Evolutionary conservation across 2,329 filamentous ascomycete species (phyloP), one percentile per base, ranked within the genome.

Genomic region (Aureobasidium melanogenum): DNA sequence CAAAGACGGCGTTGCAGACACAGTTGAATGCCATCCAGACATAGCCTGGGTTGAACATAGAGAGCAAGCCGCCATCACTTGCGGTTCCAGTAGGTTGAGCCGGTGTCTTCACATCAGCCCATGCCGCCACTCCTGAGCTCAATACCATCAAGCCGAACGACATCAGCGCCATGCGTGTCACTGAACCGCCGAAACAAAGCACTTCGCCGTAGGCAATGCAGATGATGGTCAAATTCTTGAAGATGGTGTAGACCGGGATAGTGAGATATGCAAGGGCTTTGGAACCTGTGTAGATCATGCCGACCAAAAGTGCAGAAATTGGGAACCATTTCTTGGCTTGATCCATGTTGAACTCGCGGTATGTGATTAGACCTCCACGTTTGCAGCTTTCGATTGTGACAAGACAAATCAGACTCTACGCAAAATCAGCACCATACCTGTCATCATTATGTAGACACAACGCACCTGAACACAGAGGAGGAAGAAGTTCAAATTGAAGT

Each of bases 161-260:
- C 70, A 97, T 87, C 28, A 99, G 84, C 2, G 91, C 87, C 75
- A 97, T 86, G 50, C 87, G 84, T 14, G 89, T 92, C 62, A 99
- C 93, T 50, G 86, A 90, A 71, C 93, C 93, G 64, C 94, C 94
- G 68, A 99, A 99, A 92, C 93, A 97, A 58, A 99, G 83, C 30
- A 97, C 93, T 78, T 99, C 94, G 68, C 94, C 94, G 68, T 99
- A 99, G 61, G 94, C 94, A 71, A 97, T 99, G 66, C 97, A 86
- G 70, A 99, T 97, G 74, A 96, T 99, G 63, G 94, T 97, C 80
- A 99, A 77, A 79, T 99, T 99, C 84, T 99, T 99, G 84, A 99
- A 99, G 74, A 99, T 99, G 58, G 94, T 99, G 79, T 99, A 99
- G 28, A 99, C 94, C 24, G 94, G 94, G 60, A 99, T 96, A 28